These are phyloP conservation scores for Trametes cubensis DNA, from an alignment of 768 basidiomycete species.

Conservation along the genomic window DNA sequence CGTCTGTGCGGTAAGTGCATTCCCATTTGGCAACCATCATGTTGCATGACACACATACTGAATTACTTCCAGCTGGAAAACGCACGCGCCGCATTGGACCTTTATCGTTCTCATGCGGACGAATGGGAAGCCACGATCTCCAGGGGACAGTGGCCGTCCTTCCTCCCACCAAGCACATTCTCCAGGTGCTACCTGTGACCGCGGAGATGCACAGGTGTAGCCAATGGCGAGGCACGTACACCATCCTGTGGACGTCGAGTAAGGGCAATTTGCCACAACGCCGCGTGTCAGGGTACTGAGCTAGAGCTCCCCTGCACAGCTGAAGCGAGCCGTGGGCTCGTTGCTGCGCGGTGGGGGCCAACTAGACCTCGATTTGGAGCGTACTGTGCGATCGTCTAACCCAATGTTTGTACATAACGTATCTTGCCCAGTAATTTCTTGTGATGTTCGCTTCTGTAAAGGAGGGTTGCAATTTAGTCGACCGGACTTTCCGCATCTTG, in stretches of 20 bases:
- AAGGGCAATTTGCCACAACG: background rate
- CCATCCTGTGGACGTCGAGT: background rate
- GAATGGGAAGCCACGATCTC: slow-evolving; percentile 70
- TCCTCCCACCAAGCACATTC: slow-evolving; percentile 76
- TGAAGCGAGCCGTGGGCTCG: background rate
- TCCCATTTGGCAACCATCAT: background rate
- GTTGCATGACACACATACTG: slow-evolving; percentile 5
- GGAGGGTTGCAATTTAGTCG: too few species aligned
- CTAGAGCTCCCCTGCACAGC: background rate
- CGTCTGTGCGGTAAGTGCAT: slow-evolving; percentile 65
- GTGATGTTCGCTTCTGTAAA: background rate
- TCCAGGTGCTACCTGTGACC: slow-evolving; percentile 73
- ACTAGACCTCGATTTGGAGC: background rate
- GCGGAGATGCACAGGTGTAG: background rate
- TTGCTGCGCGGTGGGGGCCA: background rate
- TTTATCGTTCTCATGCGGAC: slow-evolving; percentile 56
- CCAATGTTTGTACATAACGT: slow-evolving; percentile 10
- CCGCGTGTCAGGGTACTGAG: slow-evolving; percentile 15
- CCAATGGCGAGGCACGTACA: background rate
- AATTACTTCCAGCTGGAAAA: slow-evolving; percentile 64
- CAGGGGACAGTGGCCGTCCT: slow-evolving; percentile 71
- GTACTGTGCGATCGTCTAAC: background rate
- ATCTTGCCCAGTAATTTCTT: slow-evolving; percentile 9
- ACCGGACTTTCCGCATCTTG: background rate
- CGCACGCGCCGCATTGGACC: slow-evolving; percentile 59